These are phyloP conservation scores for Cyclostephanos tholiformis DNA, from an alignment of 108 stramenopile genomes.

Conservation along the genomic window DNA sequence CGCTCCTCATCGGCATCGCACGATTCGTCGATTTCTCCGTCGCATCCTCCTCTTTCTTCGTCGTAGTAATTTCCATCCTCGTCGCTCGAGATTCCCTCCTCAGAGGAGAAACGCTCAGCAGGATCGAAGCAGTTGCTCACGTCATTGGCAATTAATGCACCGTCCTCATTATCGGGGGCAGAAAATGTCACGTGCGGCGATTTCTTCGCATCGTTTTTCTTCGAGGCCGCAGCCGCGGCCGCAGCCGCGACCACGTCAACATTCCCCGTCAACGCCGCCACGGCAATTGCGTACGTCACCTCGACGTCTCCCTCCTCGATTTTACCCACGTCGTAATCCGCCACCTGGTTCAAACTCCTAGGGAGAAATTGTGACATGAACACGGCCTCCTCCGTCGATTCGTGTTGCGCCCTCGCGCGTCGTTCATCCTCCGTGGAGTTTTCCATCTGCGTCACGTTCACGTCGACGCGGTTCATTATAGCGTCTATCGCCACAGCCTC, in stretches of 20 bases:
- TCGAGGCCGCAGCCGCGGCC: conserved; percentile 52
- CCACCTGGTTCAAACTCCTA: conserved; percentile 86
- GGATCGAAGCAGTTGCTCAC: conserved; percentile 18
- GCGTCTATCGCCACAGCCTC: conserved; percentile 64
- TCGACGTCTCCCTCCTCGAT: conserved; percentile 87
- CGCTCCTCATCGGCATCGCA: conserved; percentile 39
- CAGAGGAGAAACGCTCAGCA: conserved; percentile 17
- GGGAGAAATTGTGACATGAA: conserved; percentile 93
- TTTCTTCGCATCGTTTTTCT: conserved; percentile 36
- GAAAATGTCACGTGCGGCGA: conserved; percentile 40
- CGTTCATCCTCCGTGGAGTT: conserved; percentile 60
- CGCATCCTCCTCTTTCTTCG: conserved; percentile 30
- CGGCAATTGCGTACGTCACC: conserved; percentile 86
- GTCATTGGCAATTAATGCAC: conserved; percentile 8
- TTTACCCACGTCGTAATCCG: conserved; percentile 83
- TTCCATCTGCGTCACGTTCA: conserved; percentile 25
- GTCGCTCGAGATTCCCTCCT: conserved; percentile 1
- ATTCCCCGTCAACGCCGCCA: conserved; percentile 88
- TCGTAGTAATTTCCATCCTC: conserved; percentile 16
- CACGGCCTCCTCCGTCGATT: conserved; percentile 86
- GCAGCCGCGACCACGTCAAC: conserved; percentile 67
- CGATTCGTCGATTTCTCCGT: conserved; percentile 46
- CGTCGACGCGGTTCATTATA: conserved; percentile 67
- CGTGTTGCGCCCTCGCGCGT: conserved; percentile 65
- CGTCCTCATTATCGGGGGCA: conserved; percentile 9